These are phyloP conservation scores for Cladosporium velox DNA, from an alignment of 2,329 filamentous ascomycete species.

Conservation along the genomic window DNA sequence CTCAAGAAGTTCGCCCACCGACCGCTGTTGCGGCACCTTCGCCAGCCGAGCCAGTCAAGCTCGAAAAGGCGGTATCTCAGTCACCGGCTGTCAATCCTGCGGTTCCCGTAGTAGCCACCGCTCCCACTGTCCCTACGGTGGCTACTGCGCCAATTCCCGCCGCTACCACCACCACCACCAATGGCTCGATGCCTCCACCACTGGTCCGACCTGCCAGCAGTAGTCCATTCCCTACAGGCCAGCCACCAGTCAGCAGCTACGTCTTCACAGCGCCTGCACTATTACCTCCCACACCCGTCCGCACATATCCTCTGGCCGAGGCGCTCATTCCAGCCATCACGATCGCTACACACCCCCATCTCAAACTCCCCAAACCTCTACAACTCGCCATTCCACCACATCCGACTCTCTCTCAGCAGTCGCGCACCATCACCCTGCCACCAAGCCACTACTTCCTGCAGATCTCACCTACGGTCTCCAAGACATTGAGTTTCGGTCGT, in stretches of 20 bases:
- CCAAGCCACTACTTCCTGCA: conserved; percentile 69
- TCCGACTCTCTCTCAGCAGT: conserved; percentile 67
- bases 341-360: conserved; percentile 67
- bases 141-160: conserved; percentile 1
- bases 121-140: conserved; percentile 27
- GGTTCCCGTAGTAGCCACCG: conserved; percentile 24
- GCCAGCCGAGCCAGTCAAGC: conserved; percentile 43
- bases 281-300: conserved; percentile 37
- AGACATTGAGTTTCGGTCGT: conserved; percentile 60
- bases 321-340: conserved; percentile 68
- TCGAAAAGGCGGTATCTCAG: conserved; percentile 39
- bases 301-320: conserved; percentile 48
- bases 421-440: conserved; percentile 70
- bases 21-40: conserved; percentile 34
- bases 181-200: conserved; percentile 38
- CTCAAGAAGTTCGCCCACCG: conserved; percentile 38
- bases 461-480: conserved; percentile 65
- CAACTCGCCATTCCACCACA: conserved; percentile 66
- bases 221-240: conserved; percentile 30
- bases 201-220: conserved; percentile 32
- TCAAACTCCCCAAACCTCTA: conserved; percentile 62
- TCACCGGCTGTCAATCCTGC: conserved; percentile 47
- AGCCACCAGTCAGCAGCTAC: conserved; percentile 33
- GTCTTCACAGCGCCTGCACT: conserved; percentile 39
- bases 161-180: conserved; percentile 23